phyloP scores from a whole-genome alignment of 2,329 filamentous ascomycete species.

The Ceratocystis papillata region DNA sequence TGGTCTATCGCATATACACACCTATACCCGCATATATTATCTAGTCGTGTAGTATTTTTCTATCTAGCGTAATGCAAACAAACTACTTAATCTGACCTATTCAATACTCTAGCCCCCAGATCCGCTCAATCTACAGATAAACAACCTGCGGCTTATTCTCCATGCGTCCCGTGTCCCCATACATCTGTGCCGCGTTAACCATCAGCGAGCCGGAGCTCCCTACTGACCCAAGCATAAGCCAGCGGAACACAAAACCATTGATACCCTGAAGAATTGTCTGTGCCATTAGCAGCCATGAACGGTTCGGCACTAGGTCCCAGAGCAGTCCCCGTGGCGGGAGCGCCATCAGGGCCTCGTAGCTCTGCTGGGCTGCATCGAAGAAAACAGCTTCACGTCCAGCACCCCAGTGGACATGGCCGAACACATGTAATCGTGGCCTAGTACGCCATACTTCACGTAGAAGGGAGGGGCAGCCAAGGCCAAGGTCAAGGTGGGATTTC shows the following conservation, averaged over 20 bases:
- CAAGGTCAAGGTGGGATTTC: conserved; percentile 58
- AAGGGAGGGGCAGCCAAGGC: conserved; percentile 59
- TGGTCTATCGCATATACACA: no score
- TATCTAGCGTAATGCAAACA: neutral
- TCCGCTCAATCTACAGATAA: neutral
- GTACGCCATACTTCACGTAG: conserved; percentile 64
- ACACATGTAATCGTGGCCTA: conserved; percentile 65
- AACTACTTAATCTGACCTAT: neutral
- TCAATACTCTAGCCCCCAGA: neutral
- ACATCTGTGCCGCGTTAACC: conserved; percentile 49
- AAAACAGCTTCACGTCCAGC: conserved; percentile 58
- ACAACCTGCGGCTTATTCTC: conserved; percentile 34
- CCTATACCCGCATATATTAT: neutral
- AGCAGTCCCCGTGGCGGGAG: conserved; percentile 36
- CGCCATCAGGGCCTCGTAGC: conserved; percentile 56
- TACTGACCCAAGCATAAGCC: conserved; percentile 45
- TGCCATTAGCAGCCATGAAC: conserved; percentile 39
- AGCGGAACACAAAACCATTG: conserved; percentile 44
- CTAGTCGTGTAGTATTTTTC: neutral
- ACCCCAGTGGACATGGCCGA: conserved; percentile 73
- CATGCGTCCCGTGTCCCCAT: conserved; percentile 42
- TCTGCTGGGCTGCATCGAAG: conserved; percentile 63
- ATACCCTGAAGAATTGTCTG: conserved; percentile 38
- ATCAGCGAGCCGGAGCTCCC: conserved; percentile 42
- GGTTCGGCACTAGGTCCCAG: conserved; percentile 38